Percentiles rank a stretch among this genome's conserved stretches.
Evolutionary conservation across 2,329 filamentous ascomycete genomes (phyloP).

Genomic region (Claviceps paspali): DNA sequence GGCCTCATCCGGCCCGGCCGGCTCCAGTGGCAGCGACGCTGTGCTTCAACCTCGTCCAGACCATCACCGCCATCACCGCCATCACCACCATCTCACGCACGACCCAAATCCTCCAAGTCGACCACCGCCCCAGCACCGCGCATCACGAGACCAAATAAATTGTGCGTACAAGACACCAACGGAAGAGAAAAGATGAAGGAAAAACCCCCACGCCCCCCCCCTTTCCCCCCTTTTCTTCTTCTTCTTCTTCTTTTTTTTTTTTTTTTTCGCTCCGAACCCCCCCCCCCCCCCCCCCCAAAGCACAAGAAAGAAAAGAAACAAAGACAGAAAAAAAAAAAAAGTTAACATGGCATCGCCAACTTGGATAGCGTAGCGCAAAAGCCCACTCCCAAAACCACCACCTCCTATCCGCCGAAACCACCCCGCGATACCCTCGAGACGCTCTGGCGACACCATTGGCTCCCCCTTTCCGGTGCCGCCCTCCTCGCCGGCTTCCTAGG

Average conservation of each 20-base stretch:
- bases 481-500: slow-evolving; percentile 30
- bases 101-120: slow-evolving; percentile 8
- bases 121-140: slow-evolving; percentile 9
- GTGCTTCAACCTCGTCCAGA: slow-evolving; percentile 15
- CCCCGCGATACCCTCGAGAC: slow-evolving; percentile 21
- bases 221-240: not conserved
- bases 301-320: too few relatives aligned
- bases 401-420: too few relatives aligned
- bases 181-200: too few relatives aligned
- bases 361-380: not conserved
- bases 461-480: slow-evolving; percentile 31
- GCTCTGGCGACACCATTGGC: slow-evolving; percentile 24
- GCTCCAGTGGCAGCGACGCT: slow-evolving; percentile 14
- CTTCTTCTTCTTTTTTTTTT: not conserved
- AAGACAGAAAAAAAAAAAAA: not conserved
- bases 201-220: too few relatives aligned
- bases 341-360: too few relatives aligned
- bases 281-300: too few relatives aligned
- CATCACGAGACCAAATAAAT: slow-evolving; percentile 15
- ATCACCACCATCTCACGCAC: slow-evolving; percentile 2
- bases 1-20: slow-evolving; percentile 10
- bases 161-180: too few relatives aligned
- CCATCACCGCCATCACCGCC: too few relatives aligned
- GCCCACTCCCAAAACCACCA: not conserved
- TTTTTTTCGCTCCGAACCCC: too few relatives aligned